Evolutionary conservation across 345 rosid species (phyloP), one percentile per base, ranked within the genome.

Genomic region (Populus ilicifolia): DNA sequence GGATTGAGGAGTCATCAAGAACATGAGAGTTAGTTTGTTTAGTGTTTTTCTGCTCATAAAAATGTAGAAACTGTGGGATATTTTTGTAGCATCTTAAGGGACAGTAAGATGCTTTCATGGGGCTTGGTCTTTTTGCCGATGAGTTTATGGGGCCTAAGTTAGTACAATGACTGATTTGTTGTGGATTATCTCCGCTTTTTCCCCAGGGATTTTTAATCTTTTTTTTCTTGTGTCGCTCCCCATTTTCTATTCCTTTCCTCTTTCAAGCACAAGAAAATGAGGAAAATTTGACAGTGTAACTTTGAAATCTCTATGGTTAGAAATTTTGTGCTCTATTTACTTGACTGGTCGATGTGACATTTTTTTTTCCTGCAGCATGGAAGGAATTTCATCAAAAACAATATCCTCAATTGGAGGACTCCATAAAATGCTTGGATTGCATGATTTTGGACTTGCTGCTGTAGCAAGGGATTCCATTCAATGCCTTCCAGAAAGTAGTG

Each of bases 381-480:
- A 86, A 54, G 91, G 86, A 33, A 77, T 84, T 71, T 85, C 91
- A 5, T 46, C 75, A 0, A 85, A 86, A 56, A 82, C 89, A 8
- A 89, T 92, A 78, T 80, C 89, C 3, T 80, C 66, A n/a, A 72
- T 92, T 27, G 97, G 93, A 76, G 93, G 92, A 63, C 80, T 92
- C 39, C 90, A 89, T 70, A 79, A 81, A 65, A 65, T 89, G 87
- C 80, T 89, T 71, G 88, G 90, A 56, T 82, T 92, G 75, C 87
- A 85, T 71, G 89, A 85, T 8, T 76, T 82, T 67, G 86, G 78
- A 33, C 86, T 86, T 76, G 88, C 74, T 18, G 91, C 97, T 17
- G 83, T 90, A 4, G 67, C 88, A 11, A 85, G 94, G 85, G 94
- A 92, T 84, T 90, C 94, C 71, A 81, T 92, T 69, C 91, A 86